These are phyloP conservation scores for Quercus berberidifolia DNA, from an alignment of 306 rosid species.

Conservation along the genomic window DNA sequence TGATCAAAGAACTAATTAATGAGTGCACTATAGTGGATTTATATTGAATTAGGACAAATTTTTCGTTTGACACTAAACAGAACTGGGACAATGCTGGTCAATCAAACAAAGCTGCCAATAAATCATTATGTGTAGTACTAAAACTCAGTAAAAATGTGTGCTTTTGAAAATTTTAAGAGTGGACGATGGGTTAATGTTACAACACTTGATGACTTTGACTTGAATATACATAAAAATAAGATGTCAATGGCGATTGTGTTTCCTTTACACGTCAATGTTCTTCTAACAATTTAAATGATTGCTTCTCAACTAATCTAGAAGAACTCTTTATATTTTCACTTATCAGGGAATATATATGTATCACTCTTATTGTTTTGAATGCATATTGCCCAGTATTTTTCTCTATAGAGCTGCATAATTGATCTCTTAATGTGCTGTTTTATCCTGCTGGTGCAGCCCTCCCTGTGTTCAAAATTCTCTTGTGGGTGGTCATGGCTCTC, in stretches of 20 bases:
- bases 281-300: background rate
- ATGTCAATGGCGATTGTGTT: background rate
- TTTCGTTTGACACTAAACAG: background rate
- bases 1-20: background rate
- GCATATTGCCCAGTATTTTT: background rate
- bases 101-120: background rate
- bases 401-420: conserved; percentile 14
- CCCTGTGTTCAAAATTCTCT: conserved; percentile 31
- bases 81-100: background rate
- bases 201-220: no score
- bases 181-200: background rate
- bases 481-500: conserved; percentile 29
- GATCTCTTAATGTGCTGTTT: conserved; percentile 11
- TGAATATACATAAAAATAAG: background rate
- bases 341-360: no score
- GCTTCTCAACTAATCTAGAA: background rate
- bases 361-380: background rate
- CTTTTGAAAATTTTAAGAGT: background rate
- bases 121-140: background rate
- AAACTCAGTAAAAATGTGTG: background rate
- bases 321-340: background rate
- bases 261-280: background rate
- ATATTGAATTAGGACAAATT: background rate
- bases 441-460: conserved; percentile 39
- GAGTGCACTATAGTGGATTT: background rate